Evolutionary conservation across 2,329 filamentous ascomycete genomes (phyloP), one percentile per base, ranked within the genome.

Genomic region (Penicillium sp.): DNA sequence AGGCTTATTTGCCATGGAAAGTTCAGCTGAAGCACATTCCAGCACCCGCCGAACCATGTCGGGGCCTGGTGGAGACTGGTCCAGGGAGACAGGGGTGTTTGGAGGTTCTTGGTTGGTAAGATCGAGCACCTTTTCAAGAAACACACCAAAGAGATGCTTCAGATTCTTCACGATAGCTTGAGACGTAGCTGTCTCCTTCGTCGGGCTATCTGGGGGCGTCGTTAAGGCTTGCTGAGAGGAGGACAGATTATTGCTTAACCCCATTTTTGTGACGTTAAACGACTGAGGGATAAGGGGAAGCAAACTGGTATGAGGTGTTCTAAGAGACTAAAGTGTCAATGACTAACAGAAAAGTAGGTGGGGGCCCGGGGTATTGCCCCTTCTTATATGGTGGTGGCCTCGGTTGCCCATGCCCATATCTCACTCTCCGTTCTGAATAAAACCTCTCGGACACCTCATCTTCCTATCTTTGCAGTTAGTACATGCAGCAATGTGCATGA

Each of bases 31-130:
- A 47, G 43, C 43, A 47, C 43, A 47, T 31, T 47, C 22, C n/a
- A 47, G 43, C 43, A 61, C 35, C 39, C 55, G 45, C 53, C 20
- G 57, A 57, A 57, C 47, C 37, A 55, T 59, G 22, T 58, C 59
- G 28, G 14, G 61, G 38, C 47, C 35, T 38, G 35, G n/a, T 58
- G 11, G 45, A 54, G 38, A 54, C 12, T 59, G 31, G 42, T 57
- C 45, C 61, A 59, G n/a, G 56, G 34, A 55, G 35, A 63, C 28
- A 51, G 55, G 59, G 39, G 59, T 61, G 22, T 59, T 61, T 61
- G 35, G 59, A 49, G 59, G 59, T 39, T 56, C 59, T 56, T 22
- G 17, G 52, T 56, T 17, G 25, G 56, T 37, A 56, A 59, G 56
- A 41, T 37, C 31, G 20, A 56, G 28, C 35, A 53, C 49, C 1